phyloP scores from a whole-genome alignment of 2,329 filamentous ascomycete genomes.

The Coniochaeta pulveracea region DNA sequence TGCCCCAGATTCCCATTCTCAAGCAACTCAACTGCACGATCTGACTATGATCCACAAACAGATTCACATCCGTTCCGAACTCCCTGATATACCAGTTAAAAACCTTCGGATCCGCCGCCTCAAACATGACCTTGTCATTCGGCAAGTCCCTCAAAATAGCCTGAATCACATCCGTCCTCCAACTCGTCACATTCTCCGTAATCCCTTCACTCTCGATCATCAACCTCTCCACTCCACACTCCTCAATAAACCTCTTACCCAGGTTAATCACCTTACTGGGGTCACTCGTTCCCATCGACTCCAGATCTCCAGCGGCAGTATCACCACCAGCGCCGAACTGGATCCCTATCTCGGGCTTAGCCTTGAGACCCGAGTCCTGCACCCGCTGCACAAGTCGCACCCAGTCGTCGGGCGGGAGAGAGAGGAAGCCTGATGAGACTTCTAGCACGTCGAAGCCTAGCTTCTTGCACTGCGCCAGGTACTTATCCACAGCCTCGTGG shows the following conservation, averaged over 20 bases:
- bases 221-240: conserved; percentile 39
- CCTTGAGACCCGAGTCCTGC: conserved; percentile 33
- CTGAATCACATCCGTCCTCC: conserved; percentile 44
- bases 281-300: conserved; percentile 35
- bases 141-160: conserved; percentile 38
- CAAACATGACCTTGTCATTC: conserved; percentile 43
- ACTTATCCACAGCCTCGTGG: conserved; percentile 32
- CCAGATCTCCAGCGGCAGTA: conserved; percentile 31
- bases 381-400: conserved; percentile 33
- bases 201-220: conserved; percentile 52
- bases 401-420: conserved; percentile 41
- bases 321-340: conserved; percentile 46
- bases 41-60: conserved; percentile 47
- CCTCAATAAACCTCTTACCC: conserved; percentile 34
- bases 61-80: conserved; percentile 44
- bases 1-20: conserved; percentile 41
- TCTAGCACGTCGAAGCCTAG: conserved; percentile 43
- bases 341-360: conserved; percentile 44
- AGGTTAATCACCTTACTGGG: conserved; percentile 35
- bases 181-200: conserved; percentile 41
- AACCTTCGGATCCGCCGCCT: conserved; percentile 41
- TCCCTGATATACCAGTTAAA: conserved; percentile 46
- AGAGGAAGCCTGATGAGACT: conserved; percentile 40
- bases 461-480: conserved; percentile 38
- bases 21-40: conserved; percentile 42